Percentiles rank a stretch among this genome's conserved stretches.
phyloP scores from a whole-genome alignment of 345 rosid species.

The Ricinus communis region DNA sequence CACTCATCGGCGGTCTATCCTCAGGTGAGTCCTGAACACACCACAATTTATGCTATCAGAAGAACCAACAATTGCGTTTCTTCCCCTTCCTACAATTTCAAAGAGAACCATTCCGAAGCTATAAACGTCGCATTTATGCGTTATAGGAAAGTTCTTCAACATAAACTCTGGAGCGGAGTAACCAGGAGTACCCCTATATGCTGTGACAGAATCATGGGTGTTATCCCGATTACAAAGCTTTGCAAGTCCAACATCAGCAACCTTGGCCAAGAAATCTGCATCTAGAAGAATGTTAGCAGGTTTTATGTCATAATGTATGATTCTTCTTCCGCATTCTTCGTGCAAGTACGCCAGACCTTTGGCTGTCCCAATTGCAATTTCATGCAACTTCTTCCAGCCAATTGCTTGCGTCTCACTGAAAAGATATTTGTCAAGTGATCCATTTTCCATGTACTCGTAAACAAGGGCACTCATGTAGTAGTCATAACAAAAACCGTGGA shows the following conservation, averaged over 20 bases:
- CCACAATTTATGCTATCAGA: slow-evolving; percentile 8
- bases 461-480: slow-evolving; percentile 5
- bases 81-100: slow-evolving; percentile 20
- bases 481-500: slow-evolving; percentile 22
- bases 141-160: slow-evolving; percentile 8
- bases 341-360: background rate
- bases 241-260: no score
- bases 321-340: no score
- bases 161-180: slow-evolving; percentile 22
- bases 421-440: slow-evolving; percentile 5
- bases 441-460: slow-evolving; percentile 16
- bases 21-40: background rate
- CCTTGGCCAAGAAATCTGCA: no score
- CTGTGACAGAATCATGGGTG: background rate
- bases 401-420: background rate
- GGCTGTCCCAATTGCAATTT: background rate
- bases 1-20: background rate
- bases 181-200: slow-evolving; percentile 20
- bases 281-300: no score
- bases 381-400: background rate
- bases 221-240: no score
- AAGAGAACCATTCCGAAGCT: slow-evolving; percentile 23
- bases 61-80: slow-evolving; percentile 10
- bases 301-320: no score
- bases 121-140: slow-evolving; percentile 29